Base-by-base conservation (phyloP, 1,139 yeast species). In the Lipomyces yarrowii region DNA sequence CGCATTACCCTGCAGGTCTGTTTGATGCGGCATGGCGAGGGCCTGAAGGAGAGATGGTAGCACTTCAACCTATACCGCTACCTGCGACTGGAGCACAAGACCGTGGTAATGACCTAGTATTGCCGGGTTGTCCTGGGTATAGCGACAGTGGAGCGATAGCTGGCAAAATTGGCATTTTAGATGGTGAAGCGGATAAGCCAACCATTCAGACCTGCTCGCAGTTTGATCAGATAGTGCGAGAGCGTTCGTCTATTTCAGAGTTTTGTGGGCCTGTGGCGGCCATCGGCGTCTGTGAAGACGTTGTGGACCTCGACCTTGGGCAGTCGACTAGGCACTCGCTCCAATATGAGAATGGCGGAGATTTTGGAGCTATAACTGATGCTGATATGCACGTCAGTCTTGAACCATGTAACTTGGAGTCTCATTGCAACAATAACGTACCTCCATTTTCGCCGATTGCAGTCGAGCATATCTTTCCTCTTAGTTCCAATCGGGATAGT, bases 21-120 rank as follows among this genome's bases (percentile, higher is more conserved):
- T 52, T 59, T 42, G 60, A 59, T 48, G 65, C 62, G n/a, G 60
- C 59, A 13, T 57, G 64, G 33, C 42, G 64, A 15, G 59, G 56
- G 5, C 35, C 33, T 8, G 52, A 53, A 10, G 64, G 64, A n/a
- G 59, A 39, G 21, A 13, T 61, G 11, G 52, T 48, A 26, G 51
- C 7, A 4, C 8, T 35, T 53, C 51, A 46, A 39, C 51, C 54
- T 58, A 39, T 23, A 10, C 15, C n/a, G 11, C 15, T 15, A 15
- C 48, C 11, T 18, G 18, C 48, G 21, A 18, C 48, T 8, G 32
- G 46, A 33, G 48, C 23, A 32, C 18, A 32, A 39, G 39, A 30
- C 15, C 30, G 11, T 15, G 8, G 21, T 33, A 33, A 15, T 21
- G 26, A 18, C 30, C 39, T 37, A 30, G 8, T 39, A 21, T 26